Conservation (phyloP, 345 rosid species). For the Eucalyptus pauciflora region DNA sequence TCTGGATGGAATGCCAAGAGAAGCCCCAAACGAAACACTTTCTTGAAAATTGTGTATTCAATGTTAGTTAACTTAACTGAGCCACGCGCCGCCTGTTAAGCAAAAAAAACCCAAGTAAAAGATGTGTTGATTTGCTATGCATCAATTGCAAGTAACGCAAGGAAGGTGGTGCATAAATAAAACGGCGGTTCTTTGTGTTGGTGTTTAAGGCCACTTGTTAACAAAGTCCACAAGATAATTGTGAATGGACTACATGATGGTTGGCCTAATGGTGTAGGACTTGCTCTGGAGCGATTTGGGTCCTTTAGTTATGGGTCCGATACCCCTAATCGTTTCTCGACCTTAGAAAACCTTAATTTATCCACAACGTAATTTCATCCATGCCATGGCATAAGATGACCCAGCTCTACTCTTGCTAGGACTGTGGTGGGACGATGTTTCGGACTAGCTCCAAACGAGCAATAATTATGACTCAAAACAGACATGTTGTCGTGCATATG, state of each 20-base stretch:
- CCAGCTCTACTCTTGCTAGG: background rate
- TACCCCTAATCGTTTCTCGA: background rate
- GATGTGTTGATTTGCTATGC: no score
- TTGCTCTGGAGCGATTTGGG: background rate
- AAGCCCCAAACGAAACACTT: no score
- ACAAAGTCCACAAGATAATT: background rate
- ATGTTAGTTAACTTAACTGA: no score
- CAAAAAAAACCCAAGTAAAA: no score
- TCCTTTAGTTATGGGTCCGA: background rate
- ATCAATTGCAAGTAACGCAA: no score
- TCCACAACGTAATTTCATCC: background rate
- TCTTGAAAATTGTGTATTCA: no score
- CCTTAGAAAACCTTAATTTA: background rate
- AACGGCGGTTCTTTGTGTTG: no score
- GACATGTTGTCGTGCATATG: background rate
- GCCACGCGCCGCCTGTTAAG: no score
- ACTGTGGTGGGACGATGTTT: background rate
- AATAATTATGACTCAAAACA: background rate
- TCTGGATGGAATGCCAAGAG: no score
- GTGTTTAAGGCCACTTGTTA: no score
- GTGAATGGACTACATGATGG: background rate
- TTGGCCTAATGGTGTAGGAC: background rate
- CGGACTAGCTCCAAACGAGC: background rate
- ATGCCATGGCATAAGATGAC: background rate
- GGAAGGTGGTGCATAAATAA: no score